A percentile compares a stretch with the other conserved stretches of the same genome.
phyloP scores from a whole-genome alignment of 2,329 filamentous ascomycete species.

The Erysiphe neolycopersici region DNA sequence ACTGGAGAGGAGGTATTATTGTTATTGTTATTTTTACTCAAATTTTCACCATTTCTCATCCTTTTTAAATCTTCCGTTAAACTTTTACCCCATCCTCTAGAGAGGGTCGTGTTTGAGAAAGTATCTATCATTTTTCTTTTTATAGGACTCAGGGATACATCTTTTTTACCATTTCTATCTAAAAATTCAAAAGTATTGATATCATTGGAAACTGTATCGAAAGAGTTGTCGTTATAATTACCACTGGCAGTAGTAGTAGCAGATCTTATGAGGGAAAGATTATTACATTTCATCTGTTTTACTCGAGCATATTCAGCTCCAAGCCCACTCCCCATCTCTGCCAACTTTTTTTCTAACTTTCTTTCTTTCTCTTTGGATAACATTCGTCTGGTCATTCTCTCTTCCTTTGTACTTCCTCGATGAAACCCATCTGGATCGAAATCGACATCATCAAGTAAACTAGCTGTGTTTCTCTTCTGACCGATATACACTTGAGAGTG shows the following conservation, averaged over 20 bases:
- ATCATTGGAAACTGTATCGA: conserved; percentile 12
- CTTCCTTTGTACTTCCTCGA: conserved; percentile 30
- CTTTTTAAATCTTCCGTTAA: conserved; percentile 28
- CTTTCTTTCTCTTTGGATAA: conserved; percentile 44
- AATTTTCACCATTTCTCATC: conserved; percentile 33
- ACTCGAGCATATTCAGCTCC: conserved; percentile 42
- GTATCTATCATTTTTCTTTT: conserved; percentile 29
- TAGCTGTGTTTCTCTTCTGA: conserved; percentile 24
- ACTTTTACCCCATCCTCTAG: conserved; percentile 29
- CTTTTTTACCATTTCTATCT: conserved; percentile 11
- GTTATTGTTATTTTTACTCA: conserved; percentile 7
- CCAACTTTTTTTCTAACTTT: conserved; percentile 42
- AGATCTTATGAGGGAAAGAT: neutral
- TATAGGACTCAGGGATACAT: conserved; percentile 28
- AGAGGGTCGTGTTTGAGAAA: conserved; percentile 4
- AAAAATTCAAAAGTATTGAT: neutral
- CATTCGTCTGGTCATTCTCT: conserved; percentile 36
- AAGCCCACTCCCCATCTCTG: conserved; percentile 33
- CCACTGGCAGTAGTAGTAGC: neutral
- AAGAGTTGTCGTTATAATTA: conserved; percentile 13
- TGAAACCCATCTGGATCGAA: conserved; percentile 24
- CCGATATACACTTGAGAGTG: conserved; percentile 28
- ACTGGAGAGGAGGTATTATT: conserved; percentile 11
- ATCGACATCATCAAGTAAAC: conserved; percentile 38
- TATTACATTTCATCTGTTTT: conserved; percentile 1